Base-by-base conservation (phyloP, 2,329 filamentous ascomycete genomes). In the Polychaeton citri region DNA sequence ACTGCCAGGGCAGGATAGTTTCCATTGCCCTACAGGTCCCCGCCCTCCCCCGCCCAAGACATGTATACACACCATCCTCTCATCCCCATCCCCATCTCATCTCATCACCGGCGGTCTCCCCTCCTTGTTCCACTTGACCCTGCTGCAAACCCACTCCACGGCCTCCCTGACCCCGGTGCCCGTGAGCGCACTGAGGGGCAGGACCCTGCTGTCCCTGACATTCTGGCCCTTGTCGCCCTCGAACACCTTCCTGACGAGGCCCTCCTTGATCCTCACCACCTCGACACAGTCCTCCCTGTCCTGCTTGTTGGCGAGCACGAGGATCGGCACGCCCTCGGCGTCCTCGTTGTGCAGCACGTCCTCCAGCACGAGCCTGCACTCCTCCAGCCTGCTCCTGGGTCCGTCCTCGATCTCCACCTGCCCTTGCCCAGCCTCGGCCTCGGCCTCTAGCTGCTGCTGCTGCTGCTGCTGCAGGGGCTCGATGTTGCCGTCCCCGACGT, bases 61-160 rank as follows among this genome's bases (percentile, higher is more conserved):
- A n/a, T n/a, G n/a, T n/a, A n/a, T n/a, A n/a, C n/a, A n/a, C n/a
- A n/a, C n/a, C n/a, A n/a, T n/a, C n/a, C n/a, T n/a, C n/a, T n/a
- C n/a, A n/a, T n/a, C 24, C 7, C 24, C 3, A 28, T 12, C 24
- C 12, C 5, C 7, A 28, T 10, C 13, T 72, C 68, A 96, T 63
- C 86, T 73, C 87, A 95, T 94, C 35, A 93, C 78, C 2, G 90
- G 90, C 43, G 88, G 87, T 42, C 90, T 71, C 4, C 76, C 79
- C 60, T 95, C 88, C 63, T 90, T 94, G 58, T 96, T 96, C 85
- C 90, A 96, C 60, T 84, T 86, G 19, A 96, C 85, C 42, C 90
- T 70, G 47, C 79, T 88, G 54, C 84, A 77, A 40, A 98, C 68
- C 90, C 90, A 98, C 54, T 96, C 90, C n/a, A 98, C 81, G 1